These are phyloP conservation scores for Amanita phalloides DNA, from an alignment of 768 basidiomycete species.

Conservation along the genomic window DNA sequence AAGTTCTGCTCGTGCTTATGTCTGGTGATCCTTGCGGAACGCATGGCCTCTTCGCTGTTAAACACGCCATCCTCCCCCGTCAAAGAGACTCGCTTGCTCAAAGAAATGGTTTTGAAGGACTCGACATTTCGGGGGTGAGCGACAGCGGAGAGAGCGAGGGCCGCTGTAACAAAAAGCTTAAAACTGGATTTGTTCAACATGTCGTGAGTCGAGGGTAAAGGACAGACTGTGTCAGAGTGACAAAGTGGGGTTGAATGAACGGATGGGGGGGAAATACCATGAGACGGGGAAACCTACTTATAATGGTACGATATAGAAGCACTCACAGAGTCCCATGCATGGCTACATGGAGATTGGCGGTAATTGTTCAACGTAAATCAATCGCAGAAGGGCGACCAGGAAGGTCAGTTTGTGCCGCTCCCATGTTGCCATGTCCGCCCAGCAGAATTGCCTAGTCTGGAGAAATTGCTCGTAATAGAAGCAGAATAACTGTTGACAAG, in stretches of 20 bases:
- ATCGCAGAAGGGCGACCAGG: too few species aligned
- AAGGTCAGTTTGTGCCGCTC: too few species aligned
- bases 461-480: too few species aligned
- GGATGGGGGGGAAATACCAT: neutral
- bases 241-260: neutral
- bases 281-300: neutral
- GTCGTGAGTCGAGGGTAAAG: neutral
- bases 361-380: too few species aligned
- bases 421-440: too few species aligned
- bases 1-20: slow-evolving; percentile 16
- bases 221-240: neutral
- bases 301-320: slow-evolving; percentile 6
- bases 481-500: too few species aligned
- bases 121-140: neutral
- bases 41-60: slow-evolving; percentile 10
- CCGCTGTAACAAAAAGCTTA: neutral
- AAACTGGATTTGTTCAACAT: neutral
- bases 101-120: neutral
- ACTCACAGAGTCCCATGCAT: too few species aligned
- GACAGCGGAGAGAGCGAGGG: neutral
- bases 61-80: neutral
- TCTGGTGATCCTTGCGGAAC: slow-evolving; percentile 7
- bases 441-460: too few species aligned
- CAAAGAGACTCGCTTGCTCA: neutral
- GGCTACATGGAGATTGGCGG: too few species aligned